A percentile compares a stretch with the other conserved stretches of the same genome.
Evolutionary conservation across 495 filamentous ascomycete species (phyloP).

Genomic region (Cenococcum geophilum): DNA sequence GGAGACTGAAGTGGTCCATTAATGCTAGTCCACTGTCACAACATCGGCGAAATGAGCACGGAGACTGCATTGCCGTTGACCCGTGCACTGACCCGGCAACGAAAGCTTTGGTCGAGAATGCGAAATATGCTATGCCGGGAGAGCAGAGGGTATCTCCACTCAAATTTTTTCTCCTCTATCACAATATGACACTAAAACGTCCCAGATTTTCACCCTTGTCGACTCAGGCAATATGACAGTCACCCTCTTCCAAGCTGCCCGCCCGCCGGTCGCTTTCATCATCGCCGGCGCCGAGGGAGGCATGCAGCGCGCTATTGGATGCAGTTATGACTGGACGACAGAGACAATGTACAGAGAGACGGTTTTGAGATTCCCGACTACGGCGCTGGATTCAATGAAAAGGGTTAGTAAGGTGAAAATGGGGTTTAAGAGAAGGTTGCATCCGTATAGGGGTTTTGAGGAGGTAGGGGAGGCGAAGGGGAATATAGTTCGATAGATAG

Average conservation of each 20-base stretch:
- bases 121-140: too few species aligned
- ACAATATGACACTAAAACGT: too few species aligned
- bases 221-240: constrained; percentile 36
- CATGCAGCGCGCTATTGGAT: constrained; percentile 40
- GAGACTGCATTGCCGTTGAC: constrained; percentile 9
- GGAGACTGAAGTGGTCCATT: constrained; percentile 32
- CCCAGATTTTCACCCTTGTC: constrained; percentile 34
- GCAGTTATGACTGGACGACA: constrained; percentile 30
- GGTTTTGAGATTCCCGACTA: constrained; percentile 32
- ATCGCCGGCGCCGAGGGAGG: constrained; percentile 41
- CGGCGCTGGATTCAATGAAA: constrained; percentile 18
- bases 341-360: constrained; percentile 31
- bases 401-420: too few species aligned
- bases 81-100: not conserved
- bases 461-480: too few species aligned
- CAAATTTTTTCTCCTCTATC: too few species aligned
- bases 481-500: too few species aligned
- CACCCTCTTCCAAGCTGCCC: constrained; percentile 36
- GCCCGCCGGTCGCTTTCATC: constrained; percentile 38
- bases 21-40: constrained; percentile 30
- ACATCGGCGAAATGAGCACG: constrained; percentile 13
- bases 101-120: too few species aligned
- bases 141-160: too few species aligned
- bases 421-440: too few species aligned
- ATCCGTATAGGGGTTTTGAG: too few species aligned